A percentile compares a stretch with the other conserved stretches of the same genome.
Conservation (phyloP, 768 basidiomycete genomes). For the Coprinopsis marcescibilis region DNA sequence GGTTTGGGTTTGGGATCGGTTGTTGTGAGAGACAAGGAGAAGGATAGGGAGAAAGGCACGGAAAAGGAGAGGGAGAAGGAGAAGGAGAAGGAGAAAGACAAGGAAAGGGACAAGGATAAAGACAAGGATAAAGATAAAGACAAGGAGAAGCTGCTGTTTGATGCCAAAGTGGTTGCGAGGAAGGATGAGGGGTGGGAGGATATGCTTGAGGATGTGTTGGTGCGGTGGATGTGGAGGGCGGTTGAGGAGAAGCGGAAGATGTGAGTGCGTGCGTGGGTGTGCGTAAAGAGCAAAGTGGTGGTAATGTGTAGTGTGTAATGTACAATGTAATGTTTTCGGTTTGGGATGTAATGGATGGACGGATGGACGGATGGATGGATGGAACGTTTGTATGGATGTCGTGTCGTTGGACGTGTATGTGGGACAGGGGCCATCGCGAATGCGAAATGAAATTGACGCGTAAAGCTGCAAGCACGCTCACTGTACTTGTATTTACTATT, state of each 20-base stretch:
- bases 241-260: conserved; percentile 56
- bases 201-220: conserved; percentile 62
- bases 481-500: too few relatives aligned
- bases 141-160: conserved; percentile 48
- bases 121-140: conserved; percentile 36
- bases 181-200: conserved; percentile 75
- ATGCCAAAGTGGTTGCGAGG: conserved; percentile 66
- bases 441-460: too few relatives aligned
- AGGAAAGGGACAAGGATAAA: conserved; percentile 79
- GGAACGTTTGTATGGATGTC: too few relatives aligned
- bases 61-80: conserved; percentile 67
- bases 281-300: too few relatives aligned
- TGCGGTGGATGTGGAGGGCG: conserved; percentile 63
- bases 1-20: conserved; percentile 5
- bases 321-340: too few relatives aligned
- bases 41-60: not conserved
- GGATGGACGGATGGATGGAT: too few relatives aligned
- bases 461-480: too few relatives aligned
- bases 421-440: too few relatives aligned
- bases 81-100: conserved; percentile 61
- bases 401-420: too few relatives aligned
- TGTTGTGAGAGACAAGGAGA: not conserved
- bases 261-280: too few relatives aligned
- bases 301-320: too few relatives aligned
- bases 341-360: too few relatives aligned